Base-by-base conservation (phyloP, 1,284 basidiomycete genomes). In the Cystobasidium slooffiae region DNA sequence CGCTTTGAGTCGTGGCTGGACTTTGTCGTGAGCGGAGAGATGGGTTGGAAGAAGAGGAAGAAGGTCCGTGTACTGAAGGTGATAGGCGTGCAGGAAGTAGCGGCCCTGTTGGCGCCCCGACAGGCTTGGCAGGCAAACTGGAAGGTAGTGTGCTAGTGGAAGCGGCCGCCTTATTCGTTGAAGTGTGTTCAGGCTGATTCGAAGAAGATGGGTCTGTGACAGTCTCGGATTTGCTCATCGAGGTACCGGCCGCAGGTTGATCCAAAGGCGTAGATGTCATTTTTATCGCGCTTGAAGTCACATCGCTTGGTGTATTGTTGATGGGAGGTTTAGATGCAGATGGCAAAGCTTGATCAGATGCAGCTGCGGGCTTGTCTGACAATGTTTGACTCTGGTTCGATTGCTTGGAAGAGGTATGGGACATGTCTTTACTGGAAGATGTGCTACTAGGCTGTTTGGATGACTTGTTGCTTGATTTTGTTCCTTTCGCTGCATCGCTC, bases 81-180 rank as follows among this genome's bases (percentile, higher is more conserved):
- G 64, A 67, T 14, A 55, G 49, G 39, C 64, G 52, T 37, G 64
- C 41, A 53, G 31, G 49, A 1, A 24, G 31, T 20, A 37, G 12
- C 16, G 44, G 44, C 0, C 51, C 51, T 24, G 64, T 66, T 18
- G 64, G 64, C 39, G 64, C 64, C 4, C 64, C 64, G 41, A 66
- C 43, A 22, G 64, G 64, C 41, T 66, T 66, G 6, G 64, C 49
- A 53, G 68, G 68, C 22, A 58, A 46, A 37, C 47, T 70, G 39
- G 68, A 20, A 39, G 68, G 46, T 14, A 62, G 22, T 18, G 56
- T 18, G 39, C 43, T 22, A 24, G 20, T 20, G 12, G 24, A n/a
- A 10, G 22, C 14, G 56, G 3, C 4, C 3, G 5, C 5, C 22
- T 55, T 22, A 31, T 68, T 55, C 3, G 52, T 24, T 44, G 52